Conservation (phyloP, 2,329 filamentous ascomycete genomes). For the Penicillium aurantiogriseum region DNA sequence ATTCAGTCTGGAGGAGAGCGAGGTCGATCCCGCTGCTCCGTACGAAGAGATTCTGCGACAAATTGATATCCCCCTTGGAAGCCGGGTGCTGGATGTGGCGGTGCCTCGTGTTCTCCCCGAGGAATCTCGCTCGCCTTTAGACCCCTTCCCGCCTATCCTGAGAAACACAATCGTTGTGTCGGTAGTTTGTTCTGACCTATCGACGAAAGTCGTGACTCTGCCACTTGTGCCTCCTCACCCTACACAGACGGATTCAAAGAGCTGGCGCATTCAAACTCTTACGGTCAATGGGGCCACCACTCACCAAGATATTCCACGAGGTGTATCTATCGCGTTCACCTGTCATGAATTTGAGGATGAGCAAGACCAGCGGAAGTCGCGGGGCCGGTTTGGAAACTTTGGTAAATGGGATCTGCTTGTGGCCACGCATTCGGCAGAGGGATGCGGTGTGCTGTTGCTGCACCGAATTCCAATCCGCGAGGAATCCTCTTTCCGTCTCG, state of each 20-base stretch:
- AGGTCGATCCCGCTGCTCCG: constrained; percentile 57
- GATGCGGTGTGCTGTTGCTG: constrained; percentile 45
- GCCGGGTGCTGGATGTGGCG: constrained; percentile 54
- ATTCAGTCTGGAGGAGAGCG: constrained; percentile 55
- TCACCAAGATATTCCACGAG: constrained; percentile 52
- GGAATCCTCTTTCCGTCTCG: constrained; percentile 27
- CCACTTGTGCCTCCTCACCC: constrained; percentile 55
- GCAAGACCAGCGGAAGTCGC: constrained; percentile 32
- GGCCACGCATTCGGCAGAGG: constrained; percentile 47
- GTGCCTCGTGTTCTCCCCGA: constrained; percentile 47
- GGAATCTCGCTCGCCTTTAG: constrained; percentile 37
- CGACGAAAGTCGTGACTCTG: constrained; percentile 54
- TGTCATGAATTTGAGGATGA: constrained; percentile 36
- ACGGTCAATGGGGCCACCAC: constrained; percentile 48
- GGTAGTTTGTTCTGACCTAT: constrained; percentile 57
- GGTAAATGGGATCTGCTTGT: constrained; percentile 47
- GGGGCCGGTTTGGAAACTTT: constrained; percentile 23
- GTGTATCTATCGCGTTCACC: constrained; percentile 56
- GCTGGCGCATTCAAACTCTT: constrained; percentile 48
- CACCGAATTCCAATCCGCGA: constrained; percentile 43
- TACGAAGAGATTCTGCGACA: constrained; percentile 55
- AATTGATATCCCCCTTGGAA: constrained; percentile 55
- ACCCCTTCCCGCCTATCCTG: constrained; percentile 49
- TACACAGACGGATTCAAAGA: constrained; percentile 34
- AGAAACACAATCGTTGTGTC: constrained; percentile 53